Conservation (phyloP, 2,329 filamentous ascomycete species). For the Penicillium sumatraense region DNA sequence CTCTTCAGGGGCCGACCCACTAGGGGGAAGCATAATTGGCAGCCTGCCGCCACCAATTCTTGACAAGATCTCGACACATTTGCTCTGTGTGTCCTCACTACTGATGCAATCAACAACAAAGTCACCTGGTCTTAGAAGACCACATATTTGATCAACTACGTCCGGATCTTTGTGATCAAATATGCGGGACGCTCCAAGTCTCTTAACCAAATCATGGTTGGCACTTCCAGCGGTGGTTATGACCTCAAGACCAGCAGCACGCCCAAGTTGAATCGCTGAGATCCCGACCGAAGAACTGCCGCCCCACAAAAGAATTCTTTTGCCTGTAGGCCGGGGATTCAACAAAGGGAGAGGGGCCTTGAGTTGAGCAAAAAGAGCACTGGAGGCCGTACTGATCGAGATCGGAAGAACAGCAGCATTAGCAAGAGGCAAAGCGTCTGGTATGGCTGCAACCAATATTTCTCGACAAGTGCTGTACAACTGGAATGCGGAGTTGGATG, state of each 20-base stretch:
- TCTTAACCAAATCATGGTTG: constrained; percentile 41
- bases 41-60: constrained; percentile 19
- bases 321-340: constrained; percentile 19
- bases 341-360: constrained; percentile 27
- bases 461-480: constrained; percentile 32
- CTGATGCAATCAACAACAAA: constrained; percentile 14
- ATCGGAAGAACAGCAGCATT: constrained; percentile 44
- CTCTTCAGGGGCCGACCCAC: constrained; percentile 1
- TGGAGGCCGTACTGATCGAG: constrained; percentile 37
- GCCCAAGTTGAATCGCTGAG: constrained; percentile 49
- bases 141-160: constrained; percentile 33
- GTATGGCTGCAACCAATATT: constrained; percentile 33
- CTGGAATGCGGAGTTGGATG: constrained; percentile 32
- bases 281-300: constrained; percentile 50
- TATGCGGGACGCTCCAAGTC: constrained; percentile 40
- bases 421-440: constrained; percentile 35
- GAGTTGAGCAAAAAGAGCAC: constrained; percentile 34
- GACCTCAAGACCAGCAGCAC: constrained; percentile 44
- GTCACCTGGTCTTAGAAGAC: constrained; percentile 20
- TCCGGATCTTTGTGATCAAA: constrained; percentile 44
- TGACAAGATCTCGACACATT: constrained; percentile 17
- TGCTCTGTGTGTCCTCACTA: constrained; percentile 7
- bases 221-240: constrained; percentile 43
- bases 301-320: constrained; percentile 49
- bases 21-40: not conserved